A percentile compares a stretch with the other conserved stretches of the same genome.
These are phyloP conservation scores for Elaeis guineensis DNA, from an alignment of 176 grass and related monocot species.

Conservation along the genomic window DNA sequence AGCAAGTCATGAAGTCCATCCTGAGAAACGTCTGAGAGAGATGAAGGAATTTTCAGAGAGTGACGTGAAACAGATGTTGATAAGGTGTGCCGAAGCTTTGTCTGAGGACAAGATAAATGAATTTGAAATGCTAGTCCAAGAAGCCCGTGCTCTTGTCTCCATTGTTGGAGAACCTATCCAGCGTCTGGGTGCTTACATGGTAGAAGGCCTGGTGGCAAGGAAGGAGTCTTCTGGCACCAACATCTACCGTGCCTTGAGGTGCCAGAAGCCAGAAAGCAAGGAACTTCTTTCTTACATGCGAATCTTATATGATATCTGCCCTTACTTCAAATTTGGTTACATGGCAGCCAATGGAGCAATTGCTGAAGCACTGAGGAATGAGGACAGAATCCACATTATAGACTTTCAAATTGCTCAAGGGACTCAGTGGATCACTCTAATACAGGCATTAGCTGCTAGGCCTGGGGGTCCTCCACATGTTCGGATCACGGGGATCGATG, in stretches of 20 bases:
- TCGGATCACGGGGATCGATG: too few relatives aligned
- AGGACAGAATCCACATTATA: too few relatives aligned
- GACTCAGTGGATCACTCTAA: too few relatives aligned
- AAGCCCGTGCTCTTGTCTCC: neutral
- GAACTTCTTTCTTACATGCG: too few relatives aligned
- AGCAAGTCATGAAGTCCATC: neutral
- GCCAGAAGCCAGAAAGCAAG: neutral
- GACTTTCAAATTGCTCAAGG: too few relatives aligned
- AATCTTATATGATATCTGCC: too few relatives aligned
- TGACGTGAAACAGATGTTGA: neutral
- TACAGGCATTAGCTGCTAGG: too few relatives aligned
- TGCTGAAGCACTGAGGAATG: too few relatives aligned
- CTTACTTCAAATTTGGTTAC: too few relatives aligned
- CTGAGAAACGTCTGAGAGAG: neutral
- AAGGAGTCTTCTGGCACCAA: neutral
- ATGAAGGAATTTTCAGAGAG: neutral
- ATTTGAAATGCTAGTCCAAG: neutral
- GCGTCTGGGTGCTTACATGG: neutral
- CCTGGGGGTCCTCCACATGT: too few relatives aligned
- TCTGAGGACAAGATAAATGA: neutral
- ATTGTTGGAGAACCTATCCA: neutral
- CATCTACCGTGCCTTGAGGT: neutral
- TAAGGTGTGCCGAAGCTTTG: neutral
- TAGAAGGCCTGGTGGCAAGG: slow-evolving; percentile 1
- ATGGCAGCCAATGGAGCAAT: too few relatives aligned